Conservation (phyloP, 176 grass and related monocot genomes). For the Avena insularis region DNA sequence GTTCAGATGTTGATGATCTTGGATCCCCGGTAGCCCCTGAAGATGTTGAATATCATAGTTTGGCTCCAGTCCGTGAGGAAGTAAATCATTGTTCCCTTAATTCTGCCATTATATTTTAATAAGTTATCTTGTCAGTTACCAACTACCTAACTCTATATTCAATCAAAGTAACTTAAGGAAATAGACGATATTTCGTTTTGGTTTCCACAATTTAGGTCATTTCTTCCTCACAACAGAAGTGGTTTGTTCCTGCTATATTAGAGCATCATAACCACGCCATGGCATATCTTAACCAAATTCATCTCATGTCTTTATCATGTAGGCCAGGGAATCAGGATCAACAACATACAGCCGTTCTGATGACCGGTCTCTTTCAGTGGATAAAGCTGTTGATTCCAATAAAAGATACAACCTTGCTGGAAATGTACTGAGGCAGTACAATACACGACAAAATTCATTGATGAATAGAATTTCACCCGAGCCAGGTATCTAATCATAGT, state of each 20-base stretch:
- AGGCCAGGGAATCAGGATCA: conserved; percentile 73
- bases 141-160: conserved; percentile 14
- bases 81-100: conserved; percentile 51
- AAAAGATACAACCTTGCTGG: conserved; percentile 50
- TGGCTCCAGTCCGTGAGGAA: conserved; percentile 92
- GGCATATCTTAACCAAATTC: conserved; percentile 25
- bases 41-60: conserved; percentile 72
- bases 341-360: conserved; percentile 51
- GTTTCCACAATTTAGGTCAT: not conserved
- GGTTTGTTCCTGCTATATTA: conserved; percentile 22
- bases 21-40: conserved; percentile 64
- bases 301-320: conserved; percentile 35
- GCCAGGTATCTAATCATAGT: conserved; percentile 52
- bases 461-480: conserved; percentile 40
- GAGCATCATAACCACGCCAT: conserved; percentile 6
- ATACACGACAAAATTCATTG: conserved; percentile 35
- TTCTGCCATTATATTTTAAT: conserved; percentile 15
- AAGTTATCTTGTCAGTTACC: not conserved
- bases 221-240: not conserved
- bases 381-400: conserved; percentile 67
- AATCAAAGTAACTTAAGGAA: not conserved
- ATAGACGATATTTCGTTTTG: conserved; percentile 25
- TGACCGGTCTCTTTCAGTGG: conserved; percentile 39
- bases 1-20: conserved; percentile 85
- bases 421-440: conserved; percentile 47